Evolutionary conservation across 176 grass and related monocot genomes (phyloP).

Genomic region (Alopecurus myosuroides): DNA sequence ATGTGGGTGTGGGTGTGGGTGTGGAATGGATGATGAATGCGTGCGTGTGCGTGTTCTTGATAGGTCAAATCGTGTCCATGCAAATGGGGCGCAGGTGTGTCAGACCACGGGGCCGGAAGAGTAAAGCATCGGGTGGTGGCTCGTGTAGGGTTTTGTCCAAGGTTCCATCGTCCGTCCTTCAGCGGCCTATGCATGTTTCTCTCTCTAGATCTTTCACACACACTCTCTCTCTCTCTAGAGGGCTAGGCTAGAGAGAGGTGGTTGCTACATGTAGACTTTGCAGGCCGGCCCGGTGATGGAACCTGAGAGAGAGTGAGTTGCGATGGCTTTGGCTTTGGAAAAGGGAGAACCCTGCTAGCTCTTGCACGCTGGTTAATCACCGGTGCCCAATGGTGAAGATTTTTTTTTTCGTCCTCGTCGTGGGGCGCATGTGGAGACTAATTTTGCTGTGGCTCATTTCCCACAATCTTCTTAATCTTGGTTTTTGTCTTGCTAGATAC

Average conservation of each 20-base stretch:
- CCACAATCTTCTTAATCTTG: neutral
- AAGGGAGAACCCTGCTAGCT: slow-evolving; percentile 39
- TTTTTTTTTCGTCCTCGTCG: neutral
- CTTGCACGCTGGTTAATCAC: slow-evolving; percentile 22
- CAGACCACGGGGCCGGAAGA: slow-evolving; percentile 47
- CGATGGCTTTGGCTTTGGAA: slow-evolving; percentile 33
- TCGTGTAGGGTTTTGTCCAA: slow-evolving; percentile 62
- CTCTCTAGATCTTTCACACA: neutral
- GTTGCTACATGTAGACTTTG: slow-evolving; percentile 28
- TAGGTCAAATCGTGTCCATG: slow-evolving; percentile 95
- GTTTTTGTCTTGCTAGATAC: neutral
- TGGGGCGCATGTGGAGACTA: slow-evolving; percentile 1
- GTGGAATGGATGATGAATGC: slow-evolving; percentile 35
- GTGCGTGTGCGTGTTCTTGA: slow-evolving; percentile 37
- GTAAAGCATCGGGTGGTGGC: slow-evolving; percentile 36
- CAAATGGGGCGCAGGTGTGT: slow-evolving; percentile 76
- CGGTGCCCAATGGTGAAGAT: slow-evolving; percentile 13
- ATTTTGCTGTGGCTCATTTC: slow-evolving; percentile 7
- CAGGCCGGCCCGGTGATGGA: slow-evolving; percentile 38
- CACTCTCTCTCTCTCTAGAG: neutral
- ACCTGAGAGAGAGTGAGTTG: slow-evolving; percentile 38
- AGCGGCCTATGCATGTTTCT: neutral
- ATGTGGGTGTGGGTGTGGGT: slow-evolving; percentile 26
- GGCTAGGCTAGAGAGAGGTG: neutral
- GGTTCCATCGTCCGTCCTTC: slow-evolving; percentile 26